Conservation (phyloP, 129 eudicot genomes). For the Dittrichia graveolens region DNA sequence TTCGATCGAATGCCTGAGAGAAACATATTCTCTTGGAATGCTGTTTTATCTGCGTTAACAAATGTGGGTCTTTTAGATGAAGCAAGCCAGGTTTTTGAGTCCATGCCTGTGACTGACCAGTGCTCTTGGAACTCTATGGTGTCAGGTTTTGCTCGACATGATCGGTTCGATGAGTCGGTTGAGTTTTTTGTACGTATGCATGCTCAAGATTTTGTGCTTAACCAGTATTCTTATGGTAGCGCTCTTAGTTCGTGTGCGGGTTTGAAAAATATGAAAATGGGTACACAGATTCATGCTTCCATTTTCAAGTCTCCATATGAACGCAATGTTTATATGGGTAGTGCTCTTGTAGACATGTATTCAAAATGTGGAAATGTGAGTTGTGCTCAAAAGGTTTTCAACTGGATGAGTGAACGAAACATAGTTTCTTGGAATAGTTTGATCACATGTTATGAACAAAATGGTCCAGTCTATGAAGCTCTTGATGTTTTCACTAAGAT, state of each 20-base stretch:
- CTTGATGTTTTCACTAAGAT: conserved; percentile 30
- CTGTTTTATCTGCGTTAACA: conserved; percentile 31
- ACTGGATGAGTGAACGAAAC: conserved; percentile 35
- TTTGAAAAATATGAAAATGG: conserved; percentile 34
- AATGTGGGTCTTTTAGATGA: conserved; percentile 44
- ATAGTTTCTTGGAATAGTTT: conserved; percentile 47
- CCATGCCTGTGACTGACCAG: conserved; percentile 40
- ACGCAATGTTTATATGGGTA: conserved; percentile 41
- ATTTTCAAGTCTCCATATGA: conserved; percentile 37
- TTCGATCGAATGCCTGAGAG: conserved; percentile 38
- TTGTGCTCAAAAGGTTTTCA: conserved; percentile 39
- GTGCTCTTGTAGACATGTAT: conserved; percentile 49
- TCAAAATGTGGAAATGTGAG: conserved; percentile 44
- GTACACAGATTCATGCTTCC: conserved; percentile 42
- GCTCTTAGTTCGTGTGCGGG: conserved; percentile 49
- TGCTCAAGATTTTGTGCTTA: conserved; percentile 35
- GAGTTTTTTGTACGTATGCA: conserved; percentile 44
- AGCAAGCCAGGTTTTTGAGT: conserved; percentile 22
- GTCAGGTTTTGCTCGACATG: conserved; percentile 42
- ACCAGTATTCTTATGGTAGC: conserved; percentile 41
- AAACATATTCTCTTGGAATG: conserved; percentile 47
- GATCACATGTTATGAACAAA: conserved; percentile 46
- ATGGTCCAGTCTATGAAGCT: conserved; percentile 43
- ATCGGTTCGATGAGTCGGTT: conserved; percentile 31
- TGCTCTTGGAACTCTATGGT: conserved; percentile 52